These are phyloP conservation scores for Apiospora kogelbergensis DNA, from an alignment of 2,329 filamentous ascomycete species.

Conservation along the genomic window DNA sequence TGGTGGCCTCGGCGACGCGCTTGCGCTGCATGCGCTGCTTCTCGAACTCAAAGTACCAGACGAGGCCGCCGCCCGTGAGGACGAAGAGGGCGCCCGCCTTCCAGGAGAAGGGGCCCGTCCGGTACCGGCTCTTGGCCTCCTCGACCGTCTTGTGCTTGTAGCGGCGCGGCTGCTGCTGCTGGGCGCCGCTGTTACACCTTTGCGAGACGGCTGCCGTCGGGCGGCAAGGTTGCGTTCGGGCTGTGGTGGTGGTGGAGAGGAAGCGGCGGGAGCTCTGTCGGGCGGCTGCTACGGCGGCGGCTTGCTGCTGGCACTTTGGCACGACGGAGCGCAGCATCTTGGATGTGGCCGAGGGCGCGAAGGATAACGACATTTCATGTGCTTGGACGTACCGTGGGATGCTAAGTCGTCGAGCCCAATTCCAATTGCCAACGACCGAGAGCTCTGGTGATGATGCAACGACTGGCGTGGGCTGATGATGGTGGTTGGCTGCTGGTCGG, in stretches of 20 bases:
- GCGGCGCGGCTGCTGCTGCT: slow-evolving; percentile 37
- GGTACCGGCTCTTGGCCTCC: slow-evolving; percentile 58
- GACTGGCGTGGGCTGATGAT: background rate
- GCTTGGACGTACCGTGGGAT: background rate
- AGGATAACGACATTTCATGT: background rate
- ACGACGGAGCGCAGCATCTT: background rate
- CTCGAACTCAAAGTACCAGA: slow-evolving; percentile 90
- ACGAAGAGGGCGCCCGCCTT: slow-evolving; percentile 88
- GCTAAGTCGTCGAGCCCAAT: background rate
- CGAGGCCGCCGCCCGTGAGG: slow-evolving; percentile 70
- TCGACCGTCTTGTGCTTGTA: slow-evolving; percentile 54
- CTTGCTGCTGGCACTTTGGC: slow-evolving; percentile 4
- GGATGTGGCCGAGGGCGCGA: background rate
- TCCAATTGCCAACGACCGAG: background rate
- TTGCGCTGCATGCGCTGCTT: slow-evolving; percentile 89
- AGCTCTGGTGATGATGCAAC: slow-evolving; percentile 2
- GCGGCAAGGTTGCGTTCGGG: background rate
- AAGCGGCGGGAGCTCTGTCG: slow-evolving; percentile 20
- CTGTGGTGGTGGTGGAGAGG: slow-evolving; percentile 15
- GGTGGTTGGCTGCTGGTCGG: background rate
- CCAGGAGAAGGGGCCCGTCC: slow-evolving; percentile 81
- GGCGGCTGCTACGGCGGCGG: background rate
- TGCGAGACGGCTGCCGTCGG: background rate
- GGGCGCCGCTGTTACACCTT: slow-evolving; percentile 15
- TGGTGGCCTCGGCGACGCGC: slow-evolving; percentile 85